A percentile compares a stretch with the other conserved stretches of the same genome.
Conservation (phyloP, 257 asterid species). For the Ilex aquifolium region DNA sequence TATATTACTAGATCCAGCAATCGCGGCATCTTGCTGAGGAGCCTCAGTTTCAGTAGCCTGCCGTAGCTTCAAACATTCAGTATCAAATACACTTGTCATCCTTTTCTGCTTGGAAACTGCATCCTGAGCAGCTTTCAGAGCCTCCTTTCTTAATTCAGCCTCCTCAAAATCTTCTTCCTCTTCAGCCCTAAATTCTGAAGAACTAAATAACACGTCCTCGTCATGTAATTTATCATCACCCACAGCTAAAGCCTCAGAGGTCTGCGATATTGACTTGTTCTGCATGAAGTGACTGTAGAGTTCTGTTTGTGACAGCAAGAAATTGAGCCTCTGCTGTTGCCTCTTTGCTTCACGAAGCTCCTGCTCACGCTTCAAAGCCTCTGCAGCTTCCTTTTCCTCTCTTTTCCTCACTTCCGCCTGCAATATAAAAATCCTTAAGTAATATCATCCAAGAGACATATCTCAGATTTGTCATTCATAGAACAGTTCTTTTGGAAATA, state of each 20-base stretch:
- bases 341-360: slow-evolving; percentile 98
- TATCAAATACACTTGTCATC: slow-evolving; percentile 82
- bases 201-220: slow-evolving; percentile 36
- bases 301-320: slow-evolving; percentile 94
- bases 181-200: slow-evolving; percentile 54
- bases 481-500: no score
- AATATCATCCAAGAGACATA: no score
- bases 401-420: slow-evolving; percentile 94
- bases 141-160: slow-evolving; percentile 89
- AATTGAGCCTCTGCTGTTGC: slow-evolving; percentile 97
- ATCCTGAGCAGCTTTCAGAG: slow-evolving; percentile 96
- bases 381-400: slow-evolving; percentile 99
- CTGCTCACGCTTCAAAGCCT: slow-evolving; percentile 97
- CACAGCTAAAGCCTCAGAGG: slow-evolving; percentile 46
- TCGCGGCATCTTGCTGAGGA: slow-evolving; percentile 61
- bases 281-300: slow-evolving; percentile 99
- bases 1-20: slow-evolving; percentile 63
- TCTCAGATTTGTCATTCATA: no score
- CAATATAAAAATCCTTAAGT: slow-evolving; percentile 10
- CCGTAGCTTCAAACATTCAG: slow-evolving; percentile 71
- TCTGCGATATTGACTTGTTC: slow-evolving; percentile 64
- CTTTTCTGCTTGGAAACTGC: slow-evolving; percentile 98
- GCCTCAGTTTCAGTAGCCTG: slow-evolving; percentile 55
- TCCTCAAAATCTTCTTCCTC: slow-evolving; percentile 89
- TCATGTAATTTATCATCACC: slow-evolving; percentile 50